phyloP scores from a whole-genome alignment of 2,329 filamentous ascomycete species.

The Aspergillus cejpii region DNA sequence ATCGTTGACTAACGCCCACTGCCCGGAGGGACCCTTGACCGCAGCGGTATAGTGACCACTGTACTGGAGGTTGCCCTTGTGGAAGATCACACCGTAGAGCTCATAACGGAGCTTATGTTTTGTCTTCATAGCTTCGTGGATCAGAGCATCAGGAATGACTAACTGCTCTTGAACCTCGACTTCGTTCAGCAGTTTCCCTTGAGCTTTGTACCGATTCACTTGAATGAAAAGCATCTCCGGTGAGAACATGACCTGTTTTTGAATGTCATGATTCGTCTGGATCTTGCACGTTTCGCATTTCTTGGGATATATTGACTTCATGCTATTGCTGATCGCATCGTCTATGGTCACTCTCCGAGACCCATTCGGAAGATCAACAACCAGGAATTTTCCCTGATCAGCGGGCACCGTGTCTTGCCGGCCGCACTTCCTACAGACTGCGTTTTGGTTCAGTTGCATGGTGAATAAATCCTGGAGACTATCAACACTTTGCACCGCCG shows the following conservation, averaged over 20 bases:
- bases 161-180: slow-evolving; percentile 7
- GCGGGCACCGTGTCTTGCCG: background rate
- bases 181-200: background rate
- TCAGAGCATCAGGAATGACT: slow-evolving; percentile 4
- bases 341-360: background rate
- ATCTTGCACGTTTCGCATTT: slow-evolving; percentile 8
- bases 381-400: background rate
- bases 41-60: slow-evolving; percentile 21
- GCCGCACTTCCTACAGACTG: background rate
- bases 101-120: slow-evolving; percentile 17
- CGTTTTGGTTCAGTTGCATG: background rate
- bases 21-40: slow-evolving; percentile 15
- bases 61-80: slow-evolving; percentile 4
- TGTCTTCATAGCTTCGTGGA: slow-evolving; percentile 1
- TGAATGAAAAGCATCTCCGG: slow-evolving; percentile 22
- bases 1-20: slow-evolving; percentile 19
- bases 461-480: background rate
- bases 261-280: background rate
- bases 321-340: background rate
- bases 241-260: slow-evolving; percentile 5
- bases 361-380: background rate
- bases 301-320: background rate
- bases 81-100: slow-evolving; percentile 23
- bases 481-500: background rate
- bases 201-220: slow-evolving; percentile 11